Evolutionary conservation across 2,329 filamentous ascomycete genomes (phyloP).

Genomic region (Trichoderma atroviride): DNA sequence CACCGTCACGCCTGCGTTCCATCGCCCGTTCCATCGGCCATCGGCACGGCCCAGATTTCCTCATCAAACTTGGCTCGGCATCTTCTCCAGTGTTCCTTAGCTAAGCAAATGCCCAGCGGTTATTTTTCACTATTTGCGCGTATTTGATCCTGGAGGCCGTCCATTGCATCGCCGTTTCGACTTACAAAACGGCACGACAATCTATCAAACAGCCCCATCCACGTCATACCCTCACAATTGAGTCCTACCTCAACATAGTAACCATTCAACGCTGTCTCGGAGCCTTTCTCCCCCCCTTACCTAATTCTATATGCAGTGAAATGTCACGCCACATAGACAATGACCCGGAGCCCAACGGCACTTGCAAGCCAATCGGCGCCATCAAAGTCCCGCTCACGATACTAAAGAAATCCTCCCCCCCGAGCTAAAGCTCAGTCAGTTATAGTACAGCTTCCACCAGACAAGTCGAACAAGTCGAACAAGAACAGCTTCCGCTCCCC

Average conservation of each 20-base stretch:
- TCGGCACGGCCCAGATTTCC: neutral
- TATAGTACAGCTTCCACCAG: neutral
- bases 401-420: no score
- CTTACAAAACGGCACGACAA: neutral
- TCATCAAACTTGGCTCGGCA: neutral
- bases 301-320: neutral
- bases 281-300: neutral
- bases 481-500: neutral
- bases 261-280: neutral
- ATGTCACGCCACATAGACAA: neutral
- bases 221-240: neutral
- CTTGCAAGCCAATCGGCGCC: neutral
- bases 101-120: neutral
- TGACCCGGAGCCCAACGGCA: slow-evolving; percentile 3
- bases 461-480: no score
- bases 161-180: neutral
- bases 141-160: neutral
- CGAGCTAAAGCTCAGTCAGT: neutral
- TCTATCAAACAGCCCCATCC: neutral
- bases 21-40: neutral
- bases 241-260: neutral
- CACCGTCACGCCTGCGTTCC: slow-evolving; percentile 1
- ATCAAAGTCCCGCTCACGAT: neutral
- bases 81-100: neutral
- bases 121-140: neutral